Evolutionary conservation across 106 monocot genomes (phyloP).

Genomic region (Dendrobium nobile): DNA sequence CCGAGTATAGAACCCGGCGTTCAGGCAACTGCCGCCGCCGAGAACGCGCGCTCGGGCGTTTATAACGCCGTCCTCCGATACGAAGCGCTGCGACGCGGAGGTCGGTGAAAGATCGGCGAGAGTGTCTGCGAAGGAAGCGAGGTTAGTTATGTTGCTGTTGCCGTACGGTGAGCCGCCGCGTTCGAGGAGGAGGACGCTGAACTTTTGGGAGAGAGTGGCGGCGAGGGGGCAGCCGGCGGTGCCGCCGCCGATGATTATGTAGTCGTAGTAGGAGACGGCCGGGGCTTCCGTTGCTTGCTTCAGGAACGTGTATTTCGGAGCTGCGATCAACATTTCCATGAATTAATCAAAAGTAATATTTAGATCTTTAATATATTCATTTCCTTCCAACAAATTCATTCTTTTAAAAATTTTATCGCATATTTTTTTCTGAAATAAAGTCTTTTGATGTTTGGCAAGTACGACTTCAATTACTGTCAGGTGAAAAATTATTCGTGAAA

Average conservation of each 20-base stretch:
- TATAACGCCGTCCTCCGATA: conserved; percentile 16
- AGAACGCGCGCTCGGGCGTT: conserved; percentile 19
- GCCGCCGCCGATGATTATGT: conserved; percentile 24
- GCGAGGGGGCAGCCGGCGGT: conserved; percentile 24
- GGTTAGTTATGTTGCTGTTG: conserved; percentile 12
- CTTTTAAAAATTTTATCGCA: too few species aligned
- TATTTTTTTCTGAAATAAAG: too few species aligned
- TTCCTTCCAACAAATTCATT: too few species aligned
- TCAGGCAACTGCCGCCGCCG: conserved; percentile 23
- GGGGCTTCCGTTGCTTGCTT: conserved; percentile 8
- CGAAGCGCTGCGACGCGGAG: conserved; percentile 9
- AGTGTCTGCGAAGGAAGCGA: conserved; percentile 17
- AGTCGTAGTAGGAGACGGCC: conserved; percentile 18
- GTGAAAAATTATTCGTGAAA: too few species aligned
- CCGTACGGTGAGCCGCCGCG: conserved; percentile 15
- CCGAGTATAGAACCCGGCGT: conserved; percentile 22
- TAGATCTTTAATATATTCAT: too few species aligned
- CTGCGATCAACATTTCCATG: neutral
- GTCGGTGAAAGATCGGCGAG: conserved; percentile 9
- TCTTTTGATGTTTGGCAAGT: too few species aligned
- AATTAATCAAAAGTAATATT: too few species aligned
- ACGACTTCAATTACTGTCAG: too few species aligned
- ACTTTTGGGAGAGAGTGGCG: conserved; percentile 16
- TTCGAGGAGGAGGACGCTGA: conserved; percentile 8
- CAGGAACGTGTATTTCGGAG: conserved; percentile 20